phyloP scores from a whole-genome alignment of 2,329 filamentous ascomycete species.

The Aspergillus puulaauensis region DNA sequence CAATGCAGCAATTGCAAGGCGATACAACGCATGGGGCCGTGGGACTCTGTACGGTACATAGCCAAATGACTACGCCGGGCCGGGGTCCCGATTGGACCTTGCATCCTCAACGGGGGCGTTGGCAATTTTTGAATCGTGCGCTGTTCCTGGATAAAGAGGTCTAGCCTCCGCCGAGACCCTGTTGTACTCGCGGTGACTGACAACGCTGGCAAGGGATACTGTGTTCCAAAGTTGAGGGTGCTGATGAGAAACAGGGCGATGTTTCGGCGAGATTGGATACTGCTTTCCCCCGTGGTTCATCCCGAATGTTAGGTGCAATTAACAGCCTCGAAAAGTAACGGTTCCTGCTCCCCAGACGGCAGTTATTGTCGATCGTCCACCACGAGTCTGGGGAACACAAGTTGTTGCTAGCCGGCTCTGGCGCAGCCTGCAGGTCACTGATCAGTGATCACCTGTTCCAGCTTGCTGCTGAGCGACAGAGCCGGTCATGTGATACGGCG shows the following conservation, averaged over 20 bases:
- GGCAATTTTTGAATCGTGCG: not conserved
- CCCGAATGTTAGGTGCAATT: not conserved
- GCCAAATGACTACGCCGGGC: not conserved
- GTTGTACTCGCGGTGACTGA: not conserved
- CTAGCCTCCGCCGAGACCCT: not conserved
- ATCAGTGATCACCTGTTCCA: conserved; percentile 1
- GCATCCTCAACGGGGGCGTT: not conserved
- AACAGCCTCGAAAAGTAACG: not conserved
- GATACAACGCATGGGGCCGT: not conserved
- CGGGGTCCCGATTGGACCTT: not conserved
- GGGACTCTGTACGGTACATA: not conserved
- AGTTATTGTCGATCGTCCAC: not conserved
- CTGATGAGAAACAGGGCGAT: not conserved
- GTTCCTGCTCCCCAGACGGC: not conserved
- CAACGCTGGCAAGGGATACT: not conserved
- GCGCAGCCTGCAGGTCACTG: not conserved
- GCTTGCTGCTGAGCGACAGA: not conserved
- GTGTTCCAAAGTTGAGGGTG: not conserved
- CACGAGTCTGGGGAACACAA: not conserved
- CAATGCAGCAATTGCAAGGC: not conserved
- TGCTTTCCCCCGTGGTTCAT: not conserved
- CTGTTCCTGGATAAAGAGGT: not conserved
- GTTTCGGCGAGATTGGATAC: not conserved
- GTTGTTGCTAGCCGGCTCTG: not conserved
- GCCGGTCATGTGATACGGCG: not conserved